Evolutionary conservation across 768 basidiomycete species (phyloP).

Genomic region (Pluteus cervinus): DNA sequence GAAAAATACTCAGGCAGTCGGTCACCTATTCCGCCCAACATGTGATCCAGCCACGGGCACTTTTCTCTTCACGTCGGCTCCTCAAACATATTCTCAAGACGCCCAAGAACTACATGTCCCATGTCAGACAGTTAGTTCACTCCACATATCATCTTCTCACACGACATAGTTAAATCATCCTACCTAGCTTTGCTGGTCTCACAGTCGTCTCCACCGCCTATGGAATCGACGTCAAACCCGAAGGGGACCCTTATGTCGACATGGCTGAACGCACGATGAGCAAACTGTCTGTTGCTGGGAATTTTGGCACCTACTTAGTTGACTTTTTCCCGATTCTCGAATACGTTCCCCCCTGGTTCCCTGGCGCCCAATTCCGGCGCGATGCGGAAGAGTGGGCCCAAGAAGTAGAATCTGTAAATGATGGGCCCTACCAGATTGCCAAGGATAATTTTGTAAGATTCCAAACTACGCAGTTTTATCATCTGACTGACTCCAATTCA

Average conservation of each 20-base stretch:
- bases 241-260: constrained; percentile 29
- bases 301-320: constrained; percentile 34
- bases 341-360: constrained; percentile 29
- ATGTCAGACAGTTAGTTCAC: too few species aligned
- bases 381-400: constrained; percentile 20
- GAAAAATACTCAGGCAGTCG: too few species aligned
- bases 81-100: too few species aligned
- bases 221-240: constrained; percentile 29
- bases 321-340: constrained; percentile 28
- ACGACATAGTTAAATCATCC: too few species aligned
- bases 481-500: background rate
- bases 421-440: constrained; percentile 22
- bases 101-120: too few species aligned
- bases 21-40: too few species aligned
- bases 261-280: constrained; percentile 18
- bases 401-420: constrained; percentile 12
- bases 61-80: too few species aligned
- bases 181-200: constrained; percentile 22
- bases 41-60: too few species aligned
- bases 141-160: too few species aligned
- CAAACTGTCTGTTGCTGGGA: constrained; percentile 19
- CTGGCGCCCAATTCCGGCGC: constrained; percentile 28
- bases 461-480: too few species aligned
- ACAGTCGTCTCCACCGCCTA: constrained; percentile 34
- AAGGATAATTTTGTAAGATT: constrained; percentile 19